A percentile compares a stretch with the other conserved stretches of the same genome.
Conservation (phyloP, 768 basidiomycete species). For the Lactifluus pinguis region DNA sequence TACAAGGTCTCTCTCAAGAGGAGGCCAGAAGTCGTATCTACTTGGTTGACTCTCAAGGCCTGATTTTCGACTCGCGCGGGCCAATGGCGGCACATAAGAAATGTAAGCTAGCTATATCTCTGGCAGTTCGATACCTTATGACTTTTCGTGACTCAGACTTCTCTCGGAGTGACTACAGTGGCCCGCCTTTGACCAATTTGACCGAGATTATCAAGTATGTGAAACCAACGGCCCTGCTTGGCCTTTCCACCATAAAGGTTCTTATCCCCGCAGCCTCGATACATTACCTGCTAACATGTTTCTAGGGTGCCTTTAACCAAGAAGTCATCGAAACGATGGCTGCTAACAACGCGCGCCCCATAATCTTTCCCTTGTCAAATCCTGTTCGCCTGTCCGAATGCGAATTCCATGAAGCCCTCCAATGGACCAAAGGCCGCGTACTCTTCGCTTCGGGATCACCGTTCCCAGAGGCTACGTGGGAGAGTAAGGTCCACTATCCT, state of each 20-base stretch:
- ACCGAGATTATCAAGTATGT: slow-evolving; percentile 73
- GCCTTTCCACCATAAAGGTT: slow-evolving; percentile 77
- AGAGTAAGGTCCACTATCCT: slow-evolving; percentile 52
- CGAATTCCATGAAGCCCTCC: slow-evolving; percentile 67
- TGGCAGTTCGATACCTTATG: background rate
- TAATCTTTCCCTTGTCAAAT: slow-evolving; percentile 91
- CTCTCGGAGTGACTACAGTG: slow-evolving; percentile 69
- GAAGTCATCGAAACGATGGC: slow-evolving; percentile 71
- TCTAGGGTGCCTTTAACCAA: slow-evolving; percentile 62
- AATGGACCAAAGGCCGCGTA: slow-evolving; percentile 60
- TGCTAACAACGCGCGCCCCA: slow-evolving; percentile 69
- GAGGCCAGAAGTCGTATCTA: slow-evolving; percentile 73
- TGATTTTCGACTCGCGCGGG: slow-evolving; percentile 70
- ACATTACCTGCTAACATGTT: background rate
- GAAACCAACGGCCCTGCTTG: slow-evolving; percentile 81
- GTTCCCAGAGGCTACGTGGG: slow-evolving; percentile 55
- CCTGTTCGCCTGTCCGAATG: slow-evolving; percentile 77
- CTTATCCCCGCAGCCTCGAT: background rate
- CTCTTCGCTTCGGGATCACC: slow-evolving; percentile 88
- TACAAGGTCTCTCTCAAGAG: slow-evolving; percentile 65
- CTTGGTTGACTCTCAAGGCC: slow-evolving; percentile 79
- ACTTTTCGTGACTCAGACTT: slow-evolving; percentile 45
- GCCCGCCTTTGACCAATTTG: slow-evolving; percentile 65
- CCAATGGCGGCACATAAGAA: slow-evolving; percentile 75
- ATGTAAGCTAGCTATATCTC: slow-evolving; percentile 35